phyloP scores from a whole-genome alignment of 2,329 filamentous ascomycete species.

The Diaporthe sp. region DNA sequence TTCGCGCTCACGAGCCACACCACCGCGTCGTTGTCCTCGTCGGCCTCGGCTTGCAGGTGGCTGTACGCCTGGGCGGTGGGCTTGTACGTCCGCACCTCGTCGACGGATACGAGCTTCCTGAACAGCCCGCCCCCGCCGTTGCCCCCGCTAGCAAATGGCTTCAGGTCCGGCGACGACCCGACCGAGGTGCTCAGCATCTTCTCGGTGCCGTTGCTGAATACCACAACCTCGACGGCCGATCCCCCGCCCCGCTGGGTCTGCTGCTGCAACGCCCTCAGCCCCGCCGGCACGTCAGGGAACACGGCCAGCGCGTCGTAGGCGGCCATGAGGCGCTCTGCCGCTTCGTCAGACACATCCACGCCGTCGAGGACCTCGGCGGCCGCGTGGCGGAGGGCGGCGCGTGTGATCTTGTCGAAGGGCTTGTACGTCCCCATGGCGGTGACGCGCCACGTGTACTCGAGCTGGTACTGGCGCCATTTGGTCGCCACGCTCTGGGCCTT shows the following conservation, averaged over 20 bases:
- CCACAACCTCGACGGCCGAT: slow-evolving; percentile 55
- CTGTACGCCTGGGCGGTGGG: slow-evolving; percentile 70
- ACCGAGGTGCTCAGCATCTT: slow-evolving; percentile 58
- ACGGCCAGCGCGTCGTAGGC: slow-evolving; percentile 57
- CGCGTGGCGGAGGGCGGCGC: slow-evolving; percentile 10
- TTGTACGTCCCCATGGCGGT: slow-evolving; percentile 75
- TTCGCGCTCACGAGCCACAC: slow-evolving; percentile 80
- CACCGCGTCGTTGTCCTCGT: slow-evolving; percentile 38
- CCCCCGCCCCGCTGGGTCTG: slow-evolving; percentile 49
- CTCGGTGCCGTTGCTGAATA: slow-evolving; percentile 74
- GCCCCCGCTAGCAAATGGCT: slow-evolving; percentile 41
- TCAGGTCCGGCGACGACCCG: slow-evolving; percentile 64
- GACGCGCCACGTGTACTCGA: slow-evolving; percentile 82
- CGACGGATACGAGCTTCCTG: slow-evolving; percentile 68
- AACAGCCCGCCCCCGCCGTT: slow-evolving; percentile 56
- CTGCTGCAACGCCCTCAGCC: slow-evolving; percentile 72
- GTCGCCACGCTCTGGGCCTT: slow-evolving; percentile 66
- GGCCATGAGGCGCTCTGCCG: slow-evolving; percentile 29
- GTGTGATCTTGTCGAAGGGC: slow-evolving; percentile 26
- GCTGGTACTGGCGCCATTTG: slow-evolving; percentile 75
- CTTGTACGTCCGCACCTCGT: slow-evolving; percentile 71
- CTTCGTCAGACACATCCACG: slow-evolving; percentile 37
- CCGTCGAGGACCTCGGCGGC: slow-evolving; percentile 57
- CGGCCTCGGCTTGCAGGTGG: slow-evolving; percentile 65
- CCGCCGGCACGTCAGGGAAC: slow-evolving; percentile 72